Percentiles rank a stretch among this genome's conserved stretches.
phyloP scores from a whole-genome alignment of 1,284 basidiomycete species.

The Psilocybe mexicana region DNA sequence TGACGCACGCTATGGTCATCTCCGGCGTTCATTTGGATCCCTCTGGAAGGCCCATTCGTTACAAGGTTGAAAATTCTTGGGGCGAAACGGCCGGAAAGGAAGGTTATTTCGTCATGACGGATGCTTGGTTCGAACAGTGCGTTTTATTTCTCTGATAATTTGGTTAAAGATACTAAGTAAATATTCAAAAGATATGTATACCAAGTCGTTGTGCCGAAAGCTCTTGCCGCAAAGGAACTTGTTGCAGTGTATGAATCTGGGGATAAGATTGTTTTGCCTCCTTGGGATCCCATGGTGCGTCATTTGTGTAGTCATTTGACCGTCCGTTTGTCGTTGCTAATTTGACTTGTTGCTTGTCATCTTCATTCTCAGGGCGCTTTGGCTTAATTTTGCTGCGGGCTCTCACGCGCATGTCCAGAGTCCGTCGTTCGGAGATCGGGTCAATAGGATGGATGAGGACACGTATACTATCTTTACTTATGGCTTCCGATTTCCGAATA shows the following conservation, averaged over 20 bases:
- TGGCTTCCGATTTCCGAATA: no score
- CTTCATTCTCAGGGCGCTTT: slow-evolving; percentile 27
- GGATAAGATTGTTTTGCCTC: slow-evolving; percentile 66
- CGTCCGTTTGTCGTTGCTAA: not conserved
- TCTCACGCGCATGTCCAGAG: not conserved
- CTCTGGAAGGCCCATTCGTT: slow-evolving; percentile 77
- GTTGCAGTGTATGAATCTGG: slow-evolving; percentile 76
- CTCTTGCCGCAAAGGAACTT: slow-evolving; percentile 77
- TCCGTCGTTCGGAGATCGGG: not conserved
- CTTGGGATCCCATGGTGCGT: slow-evolving; percentile 91
- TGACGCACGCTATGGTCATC: slow-evolving; percentile 96
- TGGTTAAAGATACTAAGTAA: not conserved
- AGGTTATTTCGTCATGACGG: slow-evolving; percentile 92
- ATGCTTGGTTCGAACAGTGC: slow-evolving; percentile 89
- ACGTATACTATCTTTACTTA: not conserved
- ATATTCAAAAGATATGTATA: slow-evolving; percentile 66
- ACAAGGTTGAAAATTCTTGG: slow-evolving; percentile 97
- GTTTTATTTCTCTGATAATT: slow-evolving; percentile 32
- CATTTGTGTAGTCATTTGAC: not conserved
- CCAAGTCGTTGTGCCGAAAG: slow-evolving; percentile 85
- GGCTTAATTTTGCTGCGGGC: slow-evolving; percentile 20
- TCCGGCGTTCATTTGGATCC: slow-evolving; percentile 87
- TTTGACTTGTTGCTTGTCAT: not conserved
- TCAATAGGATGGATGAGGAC: not conserved
- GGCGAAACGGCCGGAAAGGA: slow-evolving; percentile 79